Conservation (phyloP, 331 rosid genomes). For the Erythrophleum ivorense region DNA sequence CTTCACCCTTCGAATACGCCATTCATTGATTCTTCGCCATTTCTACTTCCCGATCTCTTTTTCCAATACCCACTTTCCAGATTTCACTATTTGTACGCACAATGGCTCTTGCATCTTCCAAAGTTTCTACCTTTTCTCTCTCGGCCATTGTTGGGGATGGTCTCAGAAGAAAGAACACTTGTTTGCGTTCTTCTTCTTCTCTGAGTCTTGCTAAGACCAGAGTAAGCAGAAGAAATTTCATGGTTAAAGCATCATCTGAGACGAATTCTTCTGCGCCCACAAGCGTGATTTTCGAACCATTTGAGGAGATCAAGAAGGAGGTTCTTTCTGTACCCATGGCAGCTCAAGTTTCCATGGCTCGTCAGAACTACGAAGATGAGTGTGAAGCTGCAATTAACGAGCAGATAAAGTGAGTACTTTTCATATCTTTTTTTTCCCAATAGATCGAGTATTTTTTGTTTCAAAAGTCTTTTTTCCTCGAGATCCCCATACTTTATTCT, state of each 20-base stretch:
- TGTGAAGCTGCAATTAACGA: conserved; percentile 55
- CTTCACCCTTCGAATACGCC: conserved; percentile 38
- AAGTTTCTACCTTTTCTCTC: conserved; percentile 37
- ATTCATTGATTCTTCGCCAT: conserved; percentile 25
- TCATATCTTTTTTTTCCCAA: neutral
- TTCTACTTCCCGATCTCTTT: neutral
- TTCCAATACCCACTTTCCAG: neutral
- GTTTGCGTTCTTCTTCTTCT: neutral
- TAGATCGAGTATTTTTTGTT: neutral
- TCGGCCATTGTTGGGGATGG: conserved; percentile 38
- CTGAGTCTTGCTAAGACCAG: neutral
- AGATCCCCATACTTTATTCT: neutral
- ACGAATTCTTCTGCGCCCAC: conserved; percentile 26
- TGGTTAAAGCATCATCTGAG: conserved; percentile 19
- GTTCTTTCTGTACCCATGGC: conserved; percentile 43
- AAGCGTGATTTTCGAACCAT: conserved; percentile 56
- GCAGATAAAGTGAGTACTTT: conserved; percentile 51
- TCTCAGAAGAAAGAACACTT: conserved; percentile 3
- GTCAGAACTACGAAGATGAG: conserved; percentile 45
- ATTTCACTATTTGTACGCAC: neutral
- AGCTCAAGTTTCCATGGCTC: conserved; percentile 52
- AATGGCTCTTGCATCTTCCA: conserved; percentile 53
- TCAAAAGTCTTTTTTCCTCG: no score
- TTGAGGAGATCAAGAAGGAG: conserved; percentile 54
- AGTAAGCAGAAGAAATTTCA: conserved; percentile 2